Evolutionary conservation across 164 flowering plant species (phyloP).

Genomic region (Dillenia suffruticosa): DNA sequence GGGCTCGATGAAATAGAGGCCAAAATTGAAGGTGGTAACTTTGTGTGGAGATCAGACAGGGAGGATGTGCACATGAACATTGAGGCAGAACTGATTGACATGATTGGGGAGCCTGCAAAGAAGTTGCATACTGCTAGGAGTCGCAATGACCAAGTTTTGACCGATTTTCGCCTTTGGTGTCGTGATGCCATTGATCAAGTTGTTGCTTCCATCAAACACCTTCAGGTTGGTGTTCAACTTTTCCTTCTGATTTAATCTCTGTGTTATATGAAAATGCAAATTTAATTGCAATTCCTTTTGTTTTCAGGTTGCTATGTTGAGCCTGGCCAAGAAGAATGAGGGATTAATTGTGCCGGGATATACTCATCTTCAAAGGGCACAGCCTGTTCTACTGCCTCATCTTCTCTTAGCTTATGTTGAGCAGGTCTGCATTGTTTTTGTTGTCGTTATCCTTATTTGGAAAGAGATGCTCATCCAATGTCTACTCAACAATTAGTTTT

Average conservation of each 20-base stretch:
- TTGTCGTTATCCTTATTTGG: not conserved
- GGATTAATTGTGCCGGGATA: conserved; percentile 94
- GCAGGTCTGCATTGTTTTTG: conserved; percentile 51
- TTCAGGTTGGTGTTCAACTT: conserved; percentile 48
- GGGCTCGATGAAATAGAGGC: conserved; percentile 86
- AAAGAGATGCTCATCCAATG: not conserved
- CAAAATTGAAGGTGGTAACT: conserved; percentile 70
- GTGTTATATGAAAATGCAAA: not conserved
- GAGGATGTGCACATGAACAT: conserved; percentile 99
- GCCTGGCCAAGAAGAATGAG: conserved; percentile 66
- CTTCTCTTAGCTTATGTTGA: conserved; percentile 91
- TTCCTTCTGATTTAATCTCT: not conserved
- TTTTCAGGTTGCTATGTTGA: conserved; percentile 61
- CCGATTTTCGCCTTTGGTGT: conserved; percentile 96
- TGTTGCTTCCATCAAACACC: conserved; percentile 36
- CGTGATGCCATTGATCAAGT: conserved; percentile 91
- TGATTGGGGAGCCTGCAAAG: conserved; percentile 98
- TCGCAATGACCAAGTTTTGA: conserved; percentile 89
- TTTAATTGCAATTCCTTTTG: not conserved
- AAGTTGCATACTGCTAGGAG: conserved; percentile 98
- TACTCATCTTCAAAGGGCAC: conserved; percentile 97
- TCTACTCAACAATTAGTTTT: too few relatives aligned
- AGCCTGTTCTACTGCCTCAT: conserved; percentile 89
- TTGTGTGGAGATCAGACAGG: conserved; percentile 87
- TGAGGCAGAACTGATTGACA: conserved; percentile 91